Evolutionary conservation across 2,329 filamentous ascomycete genomes (phyloP), one percentile per base, ranked within the genome.

Genomic region (Fusarium sulawesiense): DNA sequence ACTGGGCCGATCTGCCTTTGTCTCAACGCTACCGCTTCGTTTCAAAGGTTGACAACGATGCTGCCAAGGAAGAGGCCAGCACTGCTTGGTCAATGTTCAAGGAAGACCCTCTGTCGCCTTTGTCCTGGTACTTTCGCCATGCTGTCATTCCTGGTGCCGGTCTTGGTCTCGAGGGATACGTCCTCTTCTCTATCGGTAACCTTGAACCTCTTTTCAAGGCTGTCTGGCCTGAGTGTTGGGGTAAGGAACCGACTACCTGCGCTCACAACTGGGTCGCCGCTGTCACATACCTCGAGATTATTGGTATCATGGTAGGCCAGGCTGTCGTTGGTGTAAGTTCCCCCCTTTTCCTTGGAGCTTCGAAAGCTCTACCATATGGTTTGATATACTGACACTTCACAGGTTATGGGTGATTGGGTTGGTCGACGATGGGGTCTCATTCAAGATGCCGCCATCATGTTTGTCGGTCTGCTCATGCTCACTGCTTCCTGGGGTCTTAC

Each of bases 101-200:
- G 84, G 85, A 89, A 58, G 93, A 98, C 76, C 94, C 94, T 30
- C 85, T 98, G 18, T 92, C 91, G 58, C 94, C 94, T 1, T 60
- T 98, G n/a, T 84, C 86, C 25, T 96, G 91, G 86, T 98, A 98
- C 80, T 91, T 97, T 78, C 89, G 90, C 77, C 96, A 97, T 78
- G 95, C 94, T 81, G 91, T 98, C 56, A 89, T 98, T 62, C 95
- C 95, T 51, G 95, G 95, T 81, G 94, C 94, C 71, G 95, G 95
- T 78, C 89, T 98, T 54, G 91, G 94, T 78, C 88, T 98, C 29
- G 95, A 98, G 86, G 95, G 93, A 75, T 98, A 98, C 78, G 94
- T 98, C 44, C 88, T 98, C 21, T 98, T 98, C 86, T 98, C 94
- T 68, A 98, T 98, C 73, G 95, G 95, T 62, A 98, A 97, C 80